A percentile compares a stretch with the other conserved stretches of the same genome.
phyloP scores from a whole-genome alignment of 2,329 filamentous ascomycete species.

The Nemania serpens region DNA sequence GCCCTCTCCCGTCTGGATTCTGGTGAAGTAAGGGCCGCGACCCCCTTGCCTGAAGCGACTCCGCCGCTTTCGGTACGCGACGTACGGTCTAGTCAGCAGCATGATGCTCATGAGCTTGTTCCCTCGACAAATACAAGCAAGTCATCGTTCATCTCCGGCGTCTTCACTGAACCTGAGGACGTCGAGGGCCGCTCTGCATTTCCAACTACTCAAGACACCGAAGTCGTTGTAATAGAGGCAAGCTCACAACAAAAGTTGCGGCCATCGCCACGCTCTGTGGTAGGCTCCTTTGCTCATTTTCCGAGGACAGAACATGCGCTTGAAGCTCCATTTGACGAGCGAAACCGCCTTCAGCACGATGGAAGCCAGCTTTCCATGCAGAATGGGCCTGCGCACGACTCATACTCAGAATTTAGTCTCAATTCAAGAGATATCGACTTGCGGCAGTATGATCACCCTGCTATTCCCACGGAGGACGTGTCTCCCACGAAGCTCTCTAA shows the following conservation, averaged over 20 bases:
- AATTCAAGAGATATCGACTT: conserved; percentile 11
- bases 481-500: neutral
- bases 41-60: conserved; percentile 26
- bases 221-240: conserved; percentile 42
- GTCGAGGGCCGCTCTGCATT: conserved; percentile 22
- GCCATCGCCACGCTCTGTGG: conserved; percentile 24
- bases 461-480: neutral
- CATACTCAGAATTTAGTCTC: conserved; percentile 21
- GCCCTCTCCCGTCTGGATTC: conserved; percentile 35
- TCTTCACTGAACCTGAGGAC: conserved; percentile 42
- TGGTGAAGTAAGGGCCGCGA: conserved; percentile 29
- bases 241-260: conserved; percentile 33
- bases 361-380: conserved; percentile 6
- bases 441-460: neutral
- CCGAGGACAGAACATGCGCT: conserved; percentile 36
- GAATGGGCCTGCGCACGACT: conserved; percentile 8
- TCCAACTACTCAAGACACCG: conserved; percentile 38
- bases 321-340: conserved; percentile 27
- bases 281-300: conserved; percentile 32
- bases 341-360: conserved; percentile 21
- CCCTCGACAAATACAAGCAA: conserved; percentile 42
- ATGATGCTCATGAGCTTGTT: conserved; percentile 24
- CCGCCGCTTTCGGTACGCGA: conserved; percentile 16
- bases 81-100: conserved; percentile 10
- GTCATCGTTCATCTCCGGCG: conserved; percentile 38